These are phyloP conservation scores for Trametes maxima DNA, from an alignment of 768 basidiomycete species.

Conservation along the genomic window DNA sequence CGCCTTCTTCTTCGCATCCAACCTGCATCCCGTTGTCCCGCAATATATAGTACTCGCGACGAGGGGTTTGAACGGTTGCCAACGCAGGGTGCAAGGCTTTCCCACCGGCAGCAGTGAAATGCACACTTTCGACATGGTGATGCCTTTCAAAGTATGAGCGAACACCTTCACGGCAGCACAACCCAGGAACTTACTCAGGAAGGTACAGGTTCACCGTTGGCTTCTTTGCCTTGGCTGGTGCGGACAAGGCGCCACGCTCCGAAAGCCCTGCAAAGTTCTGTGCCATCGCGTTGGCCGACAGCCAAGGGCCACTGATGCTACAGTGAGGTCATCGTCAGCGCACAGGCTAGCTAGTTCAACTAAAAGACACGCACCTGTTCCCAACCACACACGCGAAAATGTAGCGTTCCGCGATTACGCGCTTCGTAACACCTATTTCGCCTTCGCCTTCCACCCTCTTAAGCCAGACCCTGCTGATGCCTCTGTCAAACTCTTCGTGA, in stretches of 20 bases:
- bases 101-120: slow-evolving; percentile 52
- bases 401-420: slow-evolving; percentile 60
- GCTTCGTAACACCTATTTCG: slow-evolving; percentile 43
- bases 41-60: slow-evolving; percentile 67
- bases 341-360: neutral
- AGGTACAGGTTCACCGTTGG: slow-evolving; percentile 58
- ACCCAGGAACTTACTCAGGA: slow-evolving; percentile 50
- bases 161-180: neutral
- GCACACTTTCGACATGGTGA: slow-evolving; percentile 76
- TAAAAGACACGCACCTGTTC: slow-evolving; percentile 54
- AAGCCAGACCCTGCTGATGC: slow-evolving; percentile 72
- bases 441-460: slow-evolving; percentile 47
- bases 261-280: slow-evolving; percentile 65
- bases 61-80: slow-evolving; percentile 70
- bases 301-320: slow-evolving; percentile 72
- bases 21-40: slow-evolving; percentile 79
- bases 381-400: slow-evolving; percentile 69
- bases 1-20: slow-evolving; percentile 75
- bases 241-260: neutral
- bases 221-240: slow-evolving; percentile 23
- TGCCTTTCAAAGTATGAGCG: slow-evolving; percentile 47
- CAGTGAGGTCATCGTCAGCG: neutral
- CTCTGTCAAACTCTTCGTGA: slow-evolving; percentile 67
- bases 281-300: slow-evolving; percentile 69
- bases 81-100: slow-evolving; percentile 58